Evolutionary conservation across 2,329 filamentous ascomycete genomes (phyloP).

Genomic region (Fusarium sp.): DNA sequence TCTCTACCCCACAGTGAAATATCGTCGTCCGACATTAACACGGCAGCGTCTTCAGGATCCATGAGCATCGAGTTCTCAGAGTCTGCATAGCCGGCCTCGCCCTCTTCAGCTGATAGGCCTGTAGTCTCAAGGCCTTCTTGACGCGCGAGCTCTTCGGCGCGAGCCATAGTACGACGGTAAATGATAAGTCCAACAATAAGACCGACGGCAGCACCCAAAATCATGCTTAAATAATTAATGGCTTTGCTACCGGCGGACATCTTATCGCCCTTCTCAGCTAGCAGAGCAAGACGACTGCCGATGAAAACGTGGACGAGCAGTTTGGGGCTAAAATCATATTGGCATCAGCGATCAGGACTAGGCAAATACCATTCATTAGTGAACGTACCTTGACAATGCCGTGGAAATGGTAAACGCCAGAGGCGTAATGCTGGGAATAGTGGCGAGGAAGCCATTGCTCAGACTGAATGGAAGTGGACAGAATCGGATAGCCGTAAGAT

Average conservation of each 20-base stretch:
- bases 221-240: constrained; percentile 85
- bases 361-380: not conserved
- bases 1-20: constrained; percentile 65
- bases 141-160: constrained; percentile 66
- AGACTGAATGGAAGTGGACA: constrained; percentile 93
- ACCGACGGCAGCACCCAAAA: constrained; percentile 76
- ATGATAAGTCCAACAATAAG: constrained; percentile 83
- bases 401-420: constrained; percentile 83
- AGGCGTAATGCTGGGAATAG: constrained; percentile 87
- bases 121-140: constrained; percentile 49
- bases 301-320: constrained; percentile 93
- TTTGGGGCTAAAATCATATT: constrained; percentile 70
- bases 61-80: constrained; percentile 53
- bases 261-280: constrained; percentile 83
- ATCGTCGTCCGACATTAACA: constrained; percentile 67
- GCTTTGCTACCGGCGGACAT: constrained; percentile 83
- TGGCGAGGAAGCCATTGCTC: constrained; percentile 93
- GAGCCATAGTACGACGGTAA: constrained; percentile 75
- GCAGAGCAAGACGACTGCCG: constrained; percentile 80
- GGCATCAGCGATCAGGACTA: not conserved
- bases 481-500: constrained; percentile 90
- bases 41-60: constrained; percentile 61
- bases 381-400: constrained; percentile 69
- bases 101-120: constrained; percentile 45
- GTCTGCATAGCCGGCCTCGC: constrained; percentile 54